Percentiles rank a stretch among this genome's conserved stretches.
Evolutionary conservation across 208 protist genomes (phyloP).

Genomic region (Phytomonas sp.): DNA sequence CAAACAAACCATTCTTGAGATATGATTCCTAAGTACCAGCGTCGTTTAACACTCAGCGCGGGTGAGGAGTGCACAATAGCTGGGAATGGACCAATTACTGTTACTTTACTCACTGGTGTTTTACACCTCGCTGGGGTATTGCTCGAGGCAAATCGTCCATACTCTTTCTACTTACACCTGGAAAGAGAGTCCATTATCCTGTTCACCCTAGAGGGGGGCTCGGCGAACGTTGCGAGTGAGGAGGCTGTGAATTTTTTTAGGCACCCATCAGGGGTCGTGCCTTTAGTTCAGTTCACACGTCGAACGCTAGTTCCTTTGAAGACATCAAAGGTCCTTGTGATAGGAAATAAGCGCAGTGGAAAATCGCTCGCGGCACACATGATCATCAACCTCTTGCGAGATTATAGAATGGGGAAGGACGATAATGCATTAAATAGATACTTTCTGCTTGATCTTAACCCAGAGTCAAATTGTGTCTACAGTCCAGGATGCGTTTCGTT

Average conservation of each 20-base stretch:
- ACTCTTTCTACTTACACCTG: conserved; percentile 34
- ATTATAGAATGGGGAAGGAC: conserved; percentile 17
- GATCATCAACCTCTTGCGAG: conserved; percentile 55
- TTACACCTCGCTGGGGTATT: conserved; percentile 61
- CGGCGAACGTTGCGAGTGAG: conserved; percentile 29
- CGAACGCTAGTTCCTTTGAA: conserved; percentile 27
- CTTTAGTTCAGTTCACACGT: conserved; percentile 53
- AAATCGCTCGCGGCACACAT: conserved; percentile 70
- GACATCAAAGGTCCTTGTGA: conserved; percentile 49
- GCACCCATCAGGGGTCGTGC: conserved; percentile 22
- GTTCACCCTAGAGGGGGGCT: conserved; percentile 70
- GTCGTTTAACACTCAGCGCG: conserved; percentile 49
- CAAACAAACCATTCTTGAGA: background rate
- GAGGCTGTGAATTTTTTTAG: conserved; percentile 26
- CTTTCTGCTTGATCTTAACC: conserved; percentile 62
- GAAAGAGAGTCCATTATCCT: conserved; percentile 33
- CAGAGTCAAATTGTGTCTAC: conserved; percentile 63
- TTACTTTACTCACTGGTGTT: conserved; percentile 57
- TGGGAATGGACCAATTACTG: conserved; percentile 30
- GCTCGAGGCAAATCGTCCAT: conserved; percentile 40
- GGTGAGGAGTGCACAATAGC: conserved; percentile 69
- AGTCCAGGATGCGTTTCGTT: conserved; percentile 53
- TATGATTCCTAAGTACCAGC: conserved; percentile 44
- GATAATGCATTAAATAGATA: conserved; percentile 8
- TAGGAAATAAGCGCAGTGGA: conserved; percentile 39